Evolutionary conservation across 2,329 filamentous ascomycete species (phyloP), one percentile per base, ranked within the genome.

Genomic region (Colletotrichum orbiculare): DNA sequence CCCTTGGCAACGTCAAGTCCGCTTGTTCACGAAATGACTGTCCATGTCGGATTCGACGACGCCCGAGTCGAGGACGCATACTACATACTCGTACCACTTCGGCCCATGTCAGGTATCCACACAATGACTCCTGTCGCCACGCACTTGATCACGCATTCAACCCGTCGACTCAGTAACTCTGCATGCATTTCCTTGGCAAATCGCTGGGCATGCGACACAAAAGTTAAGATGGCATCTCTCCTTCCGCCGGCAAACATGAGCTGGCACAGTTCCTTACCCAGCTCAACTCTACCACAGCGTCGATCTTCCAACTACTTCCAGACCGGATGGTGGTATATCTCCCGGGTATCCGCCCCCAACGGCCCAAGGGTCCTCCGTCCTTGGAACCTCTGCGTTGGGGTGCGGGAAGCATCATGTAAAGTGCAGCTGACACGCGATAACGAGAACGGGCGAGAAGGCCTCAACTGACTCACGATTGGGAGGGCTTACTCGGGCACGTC

Each of bases 401-500:
- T 39, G 62, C 52, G 48, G 35, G 34, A 46, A 39, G 63, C 42
- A 50, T 46, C 63, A 66, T 35, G 33, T 66, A 63, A 33, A 66
- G 46, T 66, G 58, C 53, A 53, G 41, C 39, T 57, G 13, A 43
- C 52, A 53, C 43, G 38, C 53, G 58, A 54, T 34, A 35, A 45
- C 52, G 43, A 63, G 39, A 52, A 39, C 25, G 25, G 25, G 25
- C 25, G 25, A 25, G 25, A 63, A 35, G 61, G 35, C 34, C 52
- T 12, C 41, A n/a, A 63, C 63, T 66, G 63, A 66, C 58, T 63
- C 63, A 63, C 53, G 41, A 49, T 34, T 35, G 33, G 15, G 35
- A 25, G 8, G 35, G 15, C 41, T 56, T 61, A 47, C 45, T 54
- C 61, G 50, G 35, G 37, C 49, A 15, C 39, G 5, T 38, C 57